phyloP scores from a whole-genome alignment of 768 basidiomycete genomes.

The Kwoniella sp. region DNA sequence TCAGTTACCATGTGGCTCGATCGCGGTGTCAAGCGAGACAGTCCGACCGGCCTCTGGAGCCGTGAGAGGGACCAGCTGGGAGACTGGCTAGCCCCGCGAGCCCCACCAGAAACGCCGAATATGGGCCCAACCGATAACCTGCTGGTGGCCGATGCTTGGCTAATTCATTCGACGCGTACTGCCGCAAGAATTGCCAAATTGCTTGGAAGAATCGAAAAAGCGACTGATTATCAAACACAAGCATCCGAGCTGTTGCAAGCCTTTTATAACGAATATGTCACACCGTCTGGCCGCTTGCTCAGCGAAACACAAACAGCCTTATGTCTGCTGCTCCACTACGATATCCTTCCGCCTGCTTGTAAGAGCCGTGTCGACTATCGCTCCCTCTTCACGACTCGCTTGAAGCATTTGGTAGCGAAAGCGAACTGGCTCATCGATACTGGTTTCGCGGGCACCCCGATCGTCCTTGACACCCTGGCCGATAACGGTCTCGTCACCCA shows the following conservation, averaged over 20 bases:
- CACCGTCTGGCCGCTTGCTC: constrained; percentile 33
- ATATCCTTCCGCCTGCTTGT: constrained; percentile 21
- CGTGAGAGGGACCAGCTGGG: constrained; percentile 29
- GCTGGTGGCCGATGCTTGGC: constrained; percentile 24
- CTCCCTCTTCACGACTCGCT: constrained; percentile 15
- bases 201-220: neutral
- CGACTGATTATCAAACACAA: neutral
- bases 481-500: constrained; percentile 32
- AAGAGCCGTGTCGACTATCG: constrained; percentile 6
- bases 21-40: constrained; percentile 35
- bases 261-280: constrained; percentile 42
- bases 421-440: constrained; percentile 37
- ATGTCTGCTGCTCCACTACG: constrained; percentile 33
- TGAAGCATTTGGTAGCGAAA: constrained; percentile 20
- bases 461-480: constrained; percentile 44
- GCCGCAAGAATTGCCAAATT: neutral
- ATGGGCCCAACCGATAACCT: constrained; percentile 19
- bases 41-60: constrained; percentile 31
- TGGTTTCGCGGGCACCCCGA: constrained; percentile 52
- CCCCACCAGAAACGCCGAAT: constrained; percentile 29
- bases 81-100: constrained; percentile 51
- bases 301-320: constrained; percentile 41
- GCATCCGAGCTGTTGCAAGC: constrained; percentile 30
- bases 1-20: constrained; percentile 46
- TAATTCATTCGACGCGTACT: constrained; percentile 16